These are phyloP conservation scores for Leccinum disarticulatum DNA, from an alignment of 768 basidiomycete species.

Conservation along the genomic window DNA sequence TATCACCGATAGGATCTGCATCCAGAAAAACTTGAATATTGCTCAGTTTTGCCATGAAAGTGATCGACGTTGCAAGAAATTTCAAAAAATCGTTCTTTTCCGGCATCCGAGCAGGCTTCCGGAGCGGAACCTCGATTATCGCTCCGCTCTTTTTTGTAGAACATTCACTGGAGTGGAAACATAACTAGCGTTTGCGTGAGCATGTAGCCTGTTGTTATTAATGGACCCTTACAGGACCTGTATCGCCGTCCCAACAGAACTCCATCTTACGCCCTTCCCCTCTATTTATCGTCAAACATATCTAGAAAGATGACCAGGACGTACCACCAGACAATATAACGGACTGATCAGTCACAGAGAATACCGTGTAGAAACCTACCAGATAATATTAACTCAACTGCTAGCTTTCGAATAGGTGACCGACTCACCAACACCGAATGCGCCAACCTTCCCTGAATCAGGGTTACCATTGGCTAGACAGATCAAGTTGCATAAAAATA, in stretches of 20 bases:
- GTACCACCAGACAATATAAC: constrained; percentile 72
- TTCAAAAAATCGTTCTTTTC: constrained; percentile 78
- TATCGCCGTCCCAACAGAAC: constrained; percentile 90
- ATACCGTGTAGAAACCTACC: constrained; percentile 70
- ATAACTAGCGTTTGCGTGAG: constrained; percentile 47
- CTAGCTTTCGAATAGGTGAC: background rate
- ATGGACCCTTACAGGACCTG: constrained; percentile 46
- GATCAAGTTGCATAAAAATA: background rate
- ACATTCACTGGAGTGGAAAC: constrained; percentile 62
- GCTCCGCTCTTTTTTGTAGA: constrained; percentile 57
- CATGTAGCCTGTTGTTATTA: background rate
- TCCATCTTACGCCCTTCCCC: constrained; percentile 78
- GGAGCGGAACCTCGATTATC: constrained; percentile 77
- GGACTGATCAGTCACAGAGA: constrained; percentile 77
- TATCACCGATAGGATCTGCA: too few relatives aligned
- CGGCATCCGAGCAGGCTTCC: constrained; percentile 75
- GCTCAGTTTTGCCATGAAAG: constrained; percentile 80
- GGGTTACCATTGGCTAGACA: constrained; percentile 83
- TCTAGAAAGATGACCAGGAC: constrained; percentile 16
- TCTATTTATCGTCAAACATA: background rate
- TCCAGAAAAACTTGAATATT: constrained; percentile 76
- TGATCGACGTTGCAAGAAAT: constrained; percentile 86
- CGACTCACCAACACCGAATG: constrained; percentile 73
- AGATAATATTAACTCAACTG: constrained; percentile 21
- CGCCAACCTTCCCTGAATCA: constrained; percentile 92